Evolutionary conservation across 495 filamentous ascomycete species (phyloP).

Genomic region (Neurospora pannonica): DNA sequence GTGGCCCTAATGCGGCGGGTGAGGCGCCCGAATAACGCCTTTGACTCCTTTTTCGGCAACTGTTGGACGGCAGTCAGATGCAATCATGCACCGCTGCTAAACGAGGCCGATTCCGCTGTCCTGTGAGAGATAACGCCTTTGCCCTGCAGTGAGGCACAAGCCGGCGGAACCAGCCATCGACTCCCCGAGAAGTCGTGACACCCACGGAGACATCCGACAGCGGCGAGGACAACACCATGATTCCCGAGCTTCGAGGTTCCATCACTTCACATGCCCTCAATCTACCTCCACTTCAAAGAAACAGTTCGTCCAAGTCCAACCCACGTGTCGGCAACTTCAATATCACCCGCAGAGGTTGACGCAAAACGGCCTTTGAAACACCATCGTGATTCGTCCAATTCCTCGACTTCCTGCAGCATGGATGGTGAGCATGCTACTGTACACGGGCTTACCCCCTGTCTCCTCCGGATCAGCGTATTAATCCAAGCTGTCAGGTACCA

Average conservation of each 20-base stretch:
- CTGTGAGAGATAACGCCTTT: background rate
- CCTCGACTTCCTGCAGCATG: background rate
- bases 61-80: background rate
- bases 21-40: background rate
- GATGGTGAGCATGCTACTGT: background rate
- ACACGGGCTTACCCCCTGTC: background rate
- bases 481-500: background rate
- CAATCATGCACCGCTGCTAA: background rate
- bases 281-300: background rate
- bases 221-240: background rate
- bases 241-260: background rate
- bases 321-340: background rate
- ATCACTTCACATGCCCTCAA: background rate
- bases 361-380: background rate
- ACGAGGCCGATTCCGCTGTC: background rate
- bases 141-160: background rate
- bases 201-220: background rate
- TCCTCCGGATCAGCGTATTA: background rate
- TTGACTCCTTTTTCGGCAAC: background rate
- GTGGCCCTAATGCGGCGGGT: background rate
- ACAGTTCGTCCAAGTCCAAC: background rate
- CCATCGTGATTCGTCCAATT: background rate
- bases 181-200: background rate
- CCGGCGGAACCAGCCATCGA: background rate
- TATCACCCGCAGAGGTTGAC: background rate